A percentile compares a stretch with the other conserved stretches of the same genome.
These are phyloP conservation scores for Suillus hirtellus DNA, from an alignment of 768 basidiomycete genomes.

Conservation along the genomic window DNA sequence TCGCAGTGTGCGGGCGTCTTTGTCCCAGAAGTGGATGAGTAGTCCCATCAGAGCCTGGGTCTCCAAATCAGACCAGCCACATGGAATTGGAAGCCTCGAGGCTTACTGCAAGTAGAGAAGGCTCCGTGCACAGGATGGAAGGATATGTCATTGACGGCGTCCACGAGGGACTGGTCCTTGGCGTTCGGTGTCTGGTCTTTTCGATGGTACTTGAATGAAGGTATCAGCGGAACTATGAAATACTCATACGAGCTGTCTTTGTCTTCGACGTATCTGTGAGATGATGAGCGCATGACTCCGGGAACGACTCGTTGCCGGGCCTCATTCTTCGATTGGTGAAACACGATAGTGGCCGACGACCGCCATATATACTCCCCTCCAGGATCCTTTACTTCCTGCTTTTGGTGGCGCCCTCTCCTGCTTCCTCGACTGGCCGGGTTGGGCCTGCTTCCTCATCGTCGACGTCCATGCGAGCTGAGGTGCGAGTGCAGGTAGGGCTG, in stretches of 20 bases:
- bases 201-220: conserved; percentile 76
- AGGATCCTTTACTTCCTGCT: no score
- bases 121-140: conserved; percentile 87
- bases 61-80: background rate
- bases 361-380: no score
- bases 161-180: conserved; percentile 72
- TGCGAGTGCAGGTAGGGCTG: no score
- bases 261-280: conserved; percentile 77
- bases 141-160: conserved; percentile 81
- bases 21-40: conserved; percentile 88
- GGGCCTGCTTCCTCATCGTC: no score
- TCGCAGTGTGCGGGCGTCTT: conserved; percentile 79
- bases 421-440: no score
- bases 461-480: no score
- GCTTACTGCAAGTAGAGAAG: conserved; percentile 74
- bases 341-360: no score
- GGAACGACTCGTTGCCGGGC: no score
- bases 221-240: background rate
- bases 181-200: conserved; percentile 53
- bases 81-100: conserved; percentile 25
- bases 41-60: conserved; percentile 76
- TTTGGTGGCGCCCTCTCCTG: no score
- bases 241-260: conserved; percentile 65
- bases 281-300: background rate
- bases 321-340: no score